These are phyloP conservation scores for Globisporangium sylvaticum DNA, from an alignment of 352 stramenopile genomes.

Conservation along the genomic window DNA sequence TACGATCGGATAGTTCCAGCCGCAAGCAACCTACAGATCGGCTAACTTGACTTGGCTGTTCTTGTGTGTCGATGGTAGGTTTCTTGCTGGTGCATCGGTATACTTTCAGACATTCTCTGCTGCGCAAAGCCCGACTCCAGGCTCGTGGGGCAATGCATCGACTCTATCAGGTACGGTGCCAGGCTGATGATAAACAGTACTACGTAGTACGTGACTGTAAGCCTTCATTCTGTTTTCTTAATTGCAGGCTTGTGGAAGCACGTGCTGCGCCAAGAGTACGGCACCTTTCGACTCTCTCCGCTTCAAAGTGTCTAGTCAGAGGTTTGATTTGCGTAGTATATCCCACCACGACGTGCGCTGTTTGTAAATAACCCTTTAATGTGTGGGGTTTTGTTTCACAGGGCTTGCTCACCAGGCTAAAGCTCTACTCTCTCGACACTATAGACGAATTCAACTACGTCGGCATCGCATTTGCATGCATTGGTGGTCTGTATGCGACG, in stretches of 20 bases:
- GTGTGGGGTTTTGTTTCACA: too few species aligned
- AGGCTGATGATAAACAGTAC: too few species aligned
- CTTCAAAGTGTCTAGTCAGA: slow-evolving; percentile 31
- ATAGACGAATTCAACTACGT: slow-evolving; percentile 26
- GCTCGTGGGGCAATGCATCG: slow-evolving; percentile 90
- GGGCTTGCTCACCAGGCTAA: slow-evolving; percentile 22
- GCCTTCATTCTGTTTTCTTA: too few species aligned
- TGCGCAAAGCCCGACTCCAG: slow-evolving; percentile 30
- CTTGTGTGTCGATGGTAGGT: slow-evolving; percentile 19
- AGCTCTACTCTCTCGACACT: slow-evolving; percentile 25
- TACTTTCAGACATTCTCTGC: slow-evolving; percentile 32
- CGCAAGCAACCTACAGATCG: too few species aligned
- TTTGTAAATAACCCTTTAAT: neutral
- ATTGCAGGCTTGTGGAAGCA: slow-evolving; percentile 46
- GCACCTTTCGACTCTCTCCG: slow-evolving; percentile 88
- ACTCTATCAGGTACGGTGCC: slow-evolving; percentile 55
- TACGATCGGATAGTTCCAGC: slow-evolving; percentile 4
- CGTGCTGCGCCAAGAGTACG: slow-evolving; percentile 87
- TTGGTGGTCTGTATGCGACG: slow-evolving; percentile 15
- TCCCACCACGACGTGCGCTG: too few species aligned
- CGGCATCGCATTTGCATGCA: slow-evolving; percentile 15
- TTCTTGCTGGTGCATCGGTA: slow-evolving; percentile 27
- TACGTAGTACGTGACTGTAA: too few species aligned
- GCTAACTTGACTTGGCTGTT: neutral
- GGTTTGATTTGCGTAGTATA: slow-evolving; percentile 13